Evolutionary conservation across 805 yeast genomes (phyloP), one percentile per base, ranked within the genome.

Genomic region (Metschnikowia bowlesiae): DNA sequence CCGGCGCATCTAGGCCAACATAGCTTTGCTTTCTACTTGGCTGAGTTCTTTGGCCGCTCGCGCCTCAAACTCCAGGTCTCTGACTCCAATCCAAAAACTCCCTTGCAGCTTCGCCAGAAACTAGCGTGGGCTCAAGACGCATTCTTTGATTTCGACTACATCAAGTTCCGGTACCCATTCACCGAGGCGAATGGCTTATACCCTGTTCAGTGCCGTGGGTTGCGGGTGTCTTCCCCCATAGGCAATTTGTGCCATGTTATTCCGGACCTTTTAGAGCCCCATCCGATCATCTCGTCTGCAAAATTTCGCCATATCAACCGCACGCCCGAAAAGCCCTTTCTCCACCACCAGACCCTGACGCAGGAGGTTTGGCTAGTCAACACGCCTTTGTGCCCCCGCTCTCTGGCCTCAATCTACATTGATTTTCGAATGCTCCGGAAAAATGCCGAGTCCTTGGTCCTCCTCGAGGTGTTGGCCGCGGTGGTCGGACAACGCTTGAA

Each of bases 381-480:
- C 4, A 26, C 26, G 5, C 39, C 40, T 8, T 11, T 28, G 7
- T 26, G 28, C 16, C 26, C 28, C 28, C 28, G 39, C 6, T n/a
- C 46, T 2, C 39, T 35, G 46, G 46, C 40, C 6, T 36, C 73
- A 10, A 53, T 81, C 0, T 75, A 84, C 2, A 63, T 83, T 39
- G 84, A 81, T 43, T 48, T 84, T 0, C 60, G 66, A 0, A 67
- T 68, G 32, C 48, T 68, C 0, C 33, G 43, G 0, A 16, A 76
- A 6, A 62, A 67, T 18, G 75, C 81, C 0, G 42, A 49, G 8
- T 67, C 66, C 44, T 70, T 79, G 2, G 74, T 82, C 53, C 67
- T 71, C n/a, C 55, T 79, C 10, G 90, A 86, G 54, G 60, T 85
- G 5, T 51, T 85, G 2, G 70, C 76, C 8, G 82, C 80, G 44